These are phyloP conservation scores for Nepenthes gracilis DNA, from an alignment of 148 eudicot species.

Conservation along the genomic window DNA sequence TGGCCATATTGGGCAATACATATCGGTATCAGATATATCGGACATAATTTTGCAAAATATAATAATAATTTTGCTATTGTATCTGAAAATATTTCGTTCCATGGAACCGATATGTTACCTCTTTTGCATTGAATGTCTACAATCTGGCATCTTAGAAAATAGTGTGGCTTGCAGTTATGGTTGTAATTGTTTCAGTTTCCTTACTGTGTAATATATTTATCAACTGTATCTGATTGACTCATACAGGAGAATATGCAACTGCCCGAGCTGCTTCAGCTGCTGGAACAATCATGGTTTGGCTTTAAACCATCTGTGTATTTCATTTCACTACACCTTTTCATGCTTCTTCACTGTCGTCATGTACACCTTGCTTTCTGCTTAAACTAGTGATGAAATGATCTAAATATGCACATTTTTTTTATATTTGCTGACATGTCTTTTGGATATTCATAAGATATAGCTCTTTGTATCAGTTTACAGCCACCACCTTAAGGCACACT, in stretches of 20 bases:
- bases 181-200: too few species aligned
- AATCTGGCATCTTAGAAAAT: not conserved
- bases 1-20: too few species aligned
- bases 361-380: not conserved
- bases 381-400: not conserved
- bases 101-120: not conserved
- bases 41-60: too few species aligned
- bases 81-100: too few species aligned
- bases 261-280: slow-evolving; percentile 92
- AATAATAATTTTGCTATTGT: too few species aligned
- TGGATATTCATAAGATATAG: not conserved
- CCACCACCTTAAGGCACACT: too few species aligned
- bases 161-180: too few species aligned
- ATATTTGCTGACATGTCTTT: not conserved
- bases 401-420: not conserved
- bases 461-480: too few species aligned
- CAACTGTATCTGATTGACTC: slow-evolving; percentile 4
- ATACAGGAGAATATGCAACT: slow-evolving; percentile 90
- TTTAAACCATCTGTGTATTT: slow-evolving; percentile 5
- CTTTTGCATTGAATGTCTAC: not conserved
- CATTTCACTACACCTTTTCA: not conserved
- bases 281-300: slow-evolving; percentile 78
- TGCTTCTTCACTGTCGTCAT: not conserved
- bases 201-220: not conserved
- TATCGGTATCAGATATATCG: too few species aligned